Evolutionary conservation across 2,329 filamentous ascomycete species (phyloP).

Genomic region (Hypoxylon sp.): DNA sequence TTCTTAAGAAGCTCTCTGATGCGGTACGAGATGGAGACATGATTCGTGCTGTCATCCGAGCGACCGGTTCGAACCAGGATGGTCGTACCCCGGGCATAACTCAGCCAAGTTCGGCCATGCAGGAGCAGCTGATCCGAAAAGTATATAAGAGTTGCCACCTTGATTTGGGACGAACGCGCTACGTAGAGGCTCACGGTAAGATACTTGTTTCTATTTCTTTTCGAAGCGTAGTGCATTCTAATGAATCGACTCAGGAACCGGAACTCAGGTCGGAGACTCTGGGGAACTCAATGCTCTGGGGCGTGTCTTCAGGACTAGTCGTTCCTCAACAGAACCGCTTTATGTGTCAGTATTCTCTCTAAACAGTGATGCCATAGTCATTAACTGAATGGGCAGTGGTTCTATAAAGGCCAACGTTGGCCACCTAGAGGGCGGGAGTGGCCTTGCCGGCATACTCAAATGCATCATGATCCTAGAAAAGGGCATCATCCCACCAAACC

Average conservation of each 20-base stretch:
- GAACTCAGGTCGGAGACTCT: slow-evolving; percentile 24
- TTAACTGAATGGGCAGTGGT: no score
- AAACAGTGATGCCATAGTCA: no score
- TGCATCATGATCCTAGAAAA: slow-evolving; percentile 14
- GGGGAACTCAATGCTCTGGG: slow-evolving; percentile 15
- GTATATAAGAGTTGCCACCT: slow-evolving; percentile 37
- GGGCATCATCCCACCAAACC: slow-evolving; percentile 15
- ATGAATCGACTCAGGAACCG: slow-evolving; percentile 3
- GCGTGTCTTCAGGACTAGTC: background rate
- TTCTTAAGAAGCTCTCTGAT: background rate
- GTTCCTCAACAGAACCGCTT: background rate
- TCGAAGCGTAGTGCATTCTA: background rate
- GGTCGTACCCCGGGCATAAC: slow-evolving; percentile 44
- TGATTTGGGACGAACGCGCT: slow-evolving; percentile 3
- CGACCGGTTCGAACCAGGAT: slow-evolving; percentile 51
- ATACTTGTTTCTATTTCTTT: background rate
- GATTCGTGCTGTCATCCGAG: slow-evolving; percentile 51
- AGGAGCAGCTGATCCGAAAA: slow-evolving; percentile 41
- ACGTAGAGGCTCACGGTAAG: slow-evolving; percentile 39
- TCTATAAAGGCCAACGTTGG: slow-evolving; percentile 33
- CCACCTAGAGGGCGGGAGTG: slow-evolving; percentile 23
- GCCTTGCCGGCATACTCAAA: slow-evolving; percentile 33
- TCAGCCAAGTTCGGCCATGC: slow-evolving; percentile 36
- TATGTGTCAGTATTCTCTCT: background rate
- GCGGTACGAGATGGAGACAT: slow-evolving; percentile 39